These are phyloP conservation scores for Ogataea dorogensis DNA, from an alignment of 805 yeast genomes.

Conservation along the genomic window DNA sequence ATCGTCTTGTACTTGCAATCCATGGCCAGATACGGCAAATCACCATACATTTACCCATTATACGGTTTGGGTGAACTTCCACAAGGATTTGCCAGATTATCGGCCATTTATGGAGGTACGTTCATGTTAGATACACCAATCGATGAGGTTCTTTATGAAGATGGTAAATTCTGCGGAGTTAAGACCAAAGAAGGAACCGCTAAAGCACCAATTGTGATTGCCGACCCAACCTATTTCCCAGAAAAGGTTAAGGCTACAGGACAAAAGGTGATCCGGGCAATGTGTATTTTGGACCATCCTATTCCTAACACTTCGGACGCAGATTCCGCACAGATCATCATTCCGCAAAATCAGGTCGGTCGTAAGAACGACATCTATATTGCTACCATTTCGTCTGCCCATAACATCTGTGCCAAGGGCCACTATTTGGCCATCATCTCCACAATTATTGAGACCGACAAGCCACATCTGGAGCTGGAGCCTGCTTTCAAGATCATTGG, in stretches of 20 bases:
- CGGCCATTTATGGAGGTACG: conserved; percentile 98
- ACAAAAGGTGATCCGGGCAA: conserved; percentile 72
- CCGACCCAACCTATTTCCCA: conserved; percentile 98
- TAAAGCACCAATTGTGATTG: conserved; percentile 89
- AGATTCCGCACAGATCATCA: conserved; percentile 90
- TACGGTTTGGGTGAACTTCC: conserved; percentile 98
- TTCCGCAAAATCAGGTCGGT: conserved; percentile 93
- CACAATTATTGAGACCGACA: conserved; percentile 88
- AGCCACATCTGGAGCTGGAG: conserved; percentile 88
- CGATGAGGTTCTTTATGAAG: conserved; percentile 77
- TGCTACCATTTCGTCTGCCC: conserved; percentile 85
- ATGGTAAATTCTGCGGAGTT: conserved; percentile 79
- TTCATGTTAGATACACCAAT: conserved; percentile 97
- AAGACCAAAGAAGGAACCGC: conserved; percentile 90
- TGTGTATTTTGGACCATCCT: conserved; percentile 89
- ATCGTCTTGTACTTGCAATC: conserved; percentile 82
- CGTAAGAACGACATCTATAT: conserved; percentile 93
- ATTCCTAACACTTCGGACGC: conserved; percentile 76
- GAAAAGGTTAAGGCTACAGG: conserved; percentile 72
- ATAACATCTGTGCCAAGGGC: conserved; percentile 86
- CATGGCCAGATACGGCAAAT: conserved; percentile 92
- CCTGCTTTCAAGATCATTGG: conserved; percentile 93
- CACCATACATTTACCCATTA: conserved; percentile 93
- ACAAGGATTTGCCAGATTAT: conserved; percentile 96
- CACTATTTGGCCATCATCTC: conserved; percentile 91